Conservation (phyloP, 2,329 filamentous ascomycete species). For the Plectosphaerella cucumerina region DNA sequence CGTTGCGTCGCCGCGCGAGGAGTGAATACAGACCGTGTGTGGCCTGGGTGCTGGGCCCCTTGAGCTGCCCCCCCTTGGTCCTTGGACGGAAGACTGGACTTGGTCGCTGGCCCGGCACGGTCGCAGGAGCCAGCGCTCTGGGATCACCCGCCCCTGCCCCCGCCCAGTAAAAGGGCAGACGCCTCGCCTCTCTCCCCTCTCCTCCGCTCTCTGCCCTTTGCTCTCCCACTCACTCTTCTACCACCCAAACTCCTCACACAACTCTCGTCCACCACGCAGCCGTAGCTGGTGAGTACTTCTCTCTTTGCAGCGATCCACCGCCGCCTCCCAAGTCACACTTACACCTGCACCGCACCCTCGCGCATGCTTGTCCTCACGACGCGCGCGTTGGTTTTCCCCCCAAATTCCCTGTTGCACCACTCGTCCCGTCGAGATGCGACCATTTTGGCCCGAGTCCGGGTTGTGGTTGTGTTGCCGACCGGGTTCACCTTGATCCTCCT, state of each 20-base stretch:
- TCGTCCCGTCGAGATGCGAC: neutral
- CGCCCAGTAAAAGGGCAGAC: slow-evolving; percentile 57
- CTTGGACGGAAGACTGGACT: too few species aligned
- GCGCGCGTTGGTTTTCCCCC: neutral
- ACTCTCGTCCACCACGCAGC: slow-evolving; percentile 41
- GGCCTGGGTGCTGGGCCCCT: too few species aligned
- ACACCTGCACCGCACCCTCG: neutral
- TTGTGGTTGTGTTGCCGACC: neutral
- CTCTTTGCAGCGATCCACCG: slow-evolving; percentile 29
- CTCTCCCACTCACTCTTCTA: slow-evolving; percentile 51
- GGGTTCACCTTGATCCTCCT: neutral
- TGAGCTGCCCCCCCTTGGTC: neutral
- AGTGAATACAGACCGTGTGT: too few species aligned
- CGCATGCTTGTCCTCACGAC: neutral
- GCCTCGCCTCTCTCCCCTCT: slow-evolving; percentile 31
- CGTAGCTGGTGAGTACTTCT: slow-evolving; percentile 50
- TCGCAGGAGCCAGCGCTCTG: neutral
- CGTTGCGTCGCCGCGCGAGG: neutral
- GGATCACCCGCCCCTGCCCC: slow-evolving; percentile 16
- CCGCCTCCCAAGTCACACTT: slow-evolving; percentile 29
- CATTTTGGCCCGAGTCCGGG: neutral
- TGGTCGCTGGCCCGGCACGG: slow-evolving; percentile 1
- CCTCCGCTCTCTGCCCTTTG: slow-evolving; percentile 45
- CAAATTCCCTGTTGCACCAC: neutral
- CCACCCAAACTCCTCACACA: slow-evolving; percentile 51